Evolutionary conservation across 2,329 filamentous ascomycete species (phyloP).

Genomic region (Orbilia brochopaga): DNA sequence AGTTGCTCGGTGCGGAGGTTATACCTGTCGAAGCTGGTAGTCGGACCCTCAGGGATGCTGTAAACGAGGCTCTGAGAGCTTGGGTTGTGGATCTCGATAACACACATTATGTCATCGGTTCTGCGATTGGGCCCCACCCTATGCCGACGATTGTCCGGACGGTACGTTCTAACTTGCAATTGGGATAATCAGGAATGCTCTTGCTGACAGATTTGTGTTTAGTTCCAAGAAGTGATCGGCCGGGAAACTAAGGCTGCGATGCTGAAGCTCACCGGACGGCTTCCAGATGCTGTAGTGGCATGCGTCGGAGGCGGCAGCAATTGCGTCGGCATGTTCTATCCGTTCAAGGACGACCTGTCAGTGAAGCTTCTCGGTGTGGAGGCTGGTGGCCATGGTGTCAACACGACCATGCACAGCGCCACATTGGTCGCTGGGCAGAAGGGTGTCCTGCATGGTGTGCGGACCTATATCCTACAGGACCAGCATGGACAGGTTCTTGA

Average conservation of each 20-base stretch:
- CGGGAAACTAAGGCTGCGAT: conserved; percentile 94
- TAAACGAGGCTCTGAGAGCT: conserved; percentile 71
- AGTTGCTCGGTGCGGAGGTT: conserved; percentile 89
- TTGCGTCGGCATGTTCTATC: conserved; percentile 97
- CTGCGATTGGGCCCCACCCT: conserved; percentile 94
- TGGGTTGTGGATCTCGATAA: conserved; percentile 94
- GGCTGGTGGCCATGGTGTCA: conserved; percentile 89
- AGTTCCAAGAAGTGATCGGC: conserved; percentile 94
- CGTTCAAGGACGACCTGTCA: conserved; percentile 81
- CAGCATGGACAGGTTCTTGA: conserved; percentile 90
- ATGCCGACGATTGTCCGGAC: conserved; percentile 97
- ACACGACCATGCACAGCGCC: conserved; percentile 83
- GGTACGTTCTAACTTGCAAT: conserved; percentile 8
- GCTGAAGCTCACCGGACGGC: conserved; percentile 79
- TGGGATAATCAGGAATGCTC: neutral
- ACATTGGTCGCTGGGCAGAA: conserved; percentile 85
- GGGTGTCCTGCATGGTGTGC: conserved; percentile 92
- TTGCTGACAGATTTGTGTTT: conserved; percentile 12
- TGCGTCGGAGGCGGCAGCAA: conserved; percentile 97
- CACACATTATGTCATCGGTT: conserved; percentile 98
- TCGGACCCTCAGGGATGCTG: conserved; percentile 61
- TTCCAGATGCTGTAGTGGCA: conserved; percentile 93
- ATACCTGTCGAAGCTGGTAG: conserved; percentile 91
- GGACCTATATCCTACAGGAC: conserved; percentile 94
- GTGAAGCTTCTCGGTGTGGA: conserved; percentile 94